Evolutionary conservation across 768 basidiomycete species (phyloP).

Genomic region (Auriscalpium vulgare): DNA sequence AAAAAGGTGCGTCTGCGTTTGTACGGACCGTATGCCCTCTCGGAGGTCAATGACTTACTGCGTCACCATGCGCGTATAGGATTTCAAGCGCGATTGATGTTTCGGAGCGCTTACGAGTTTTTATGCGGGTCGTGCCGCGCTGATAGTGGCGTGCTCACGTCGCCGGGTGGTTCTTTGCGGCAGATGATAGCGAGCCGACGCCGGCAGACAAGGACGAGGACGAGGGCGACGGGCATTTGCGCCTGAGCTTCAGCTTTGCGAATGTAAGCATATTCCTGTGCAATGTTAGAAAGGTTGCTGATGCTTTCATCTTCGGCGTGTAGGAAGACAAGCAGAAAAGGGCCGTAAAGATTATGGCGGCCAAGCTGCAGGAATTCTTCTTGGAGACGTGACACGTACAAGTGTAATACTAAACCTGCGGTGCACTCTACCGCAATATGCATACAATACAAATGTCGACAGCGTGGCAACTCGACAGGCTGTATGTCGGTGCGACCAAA

Average conservation of each 20-base stretch:
- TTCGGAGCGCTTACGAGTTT: too few species aligned
- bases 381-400: background rate
- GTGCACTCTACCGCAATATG: too few species aligned
- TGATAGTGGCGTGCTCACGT: slow-evolving; percentile 45
- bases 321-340: slow-evolving; percentile 14
- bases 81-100: background rate
- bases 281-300: background rate
- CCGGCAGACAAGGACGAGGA: slow-evolving; percentile 2
- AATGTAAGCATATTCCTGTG: slow-evolving; percentile 29
- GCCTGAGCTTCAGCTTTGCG: slow-evolving; percentile 48
- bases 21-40: background rate
- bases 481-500: too few species aligned
- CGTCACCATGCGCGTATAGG: background rate
- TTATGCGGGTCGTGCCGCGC: too few species aligned
- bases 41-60: background rate
- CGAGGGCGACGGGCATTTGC: slow-evolving; percentile 36
- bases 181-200: slow-evolving; percentile 17
- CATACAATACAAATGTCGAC: too few species aligned
- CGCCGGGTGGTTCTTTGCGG: slow-evolving; percentile 46
- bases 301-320: background rate
- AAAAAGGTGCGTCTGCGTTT: slow-evolving; percentile 22
- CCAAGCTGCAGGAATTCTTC: slow-evolving; percentile 7
- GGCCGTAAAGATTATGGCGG: slow-evolving; percentile 9
- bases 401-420: background rate
- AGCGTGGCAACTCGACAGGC: too few species aligned